Conservation (phyloP, 2,329 filamentous ascomycete genomes). For the Fusarium sp. region DNA sequence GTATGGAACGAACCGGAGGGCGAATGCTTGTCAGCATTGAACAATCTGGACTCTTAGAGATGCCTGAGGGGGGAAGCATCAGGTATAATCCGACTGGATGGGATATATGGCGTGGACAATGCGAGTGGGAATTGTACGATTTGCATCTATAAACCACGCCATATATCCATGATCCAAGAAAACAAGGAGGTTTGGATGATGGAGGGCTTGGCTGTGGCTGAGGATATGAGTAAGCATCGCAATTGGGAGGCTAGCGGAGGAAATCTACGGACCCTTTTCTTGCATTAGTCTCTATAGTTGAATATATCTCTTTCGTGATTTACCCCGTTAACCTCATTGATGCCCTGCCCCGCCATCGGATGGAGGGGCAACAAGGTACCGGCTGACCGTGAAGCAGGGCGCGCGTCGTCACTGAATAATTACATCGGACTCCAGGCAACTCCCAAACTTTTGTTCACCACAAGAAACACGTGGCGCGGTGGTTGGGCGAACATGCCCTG, state of each 20-base stretch:
- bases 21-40: not conserved
- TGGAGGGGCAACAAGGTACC: slow-evolving; percentile 43
- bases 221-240: not conserved
- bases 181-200: slow-evolving; percentile 8
- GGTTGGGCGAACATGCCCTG: slow-evolving; percentile 23
- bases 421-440: slow-evolving; percentile 35
- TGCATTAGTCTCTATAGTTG: not conserved
- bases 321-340: slow-evolving; percentile 15
- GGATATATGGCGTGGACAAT: slow-evolving; percentile 25
- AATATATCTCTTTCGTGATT: slow-evolving; percentile 11
- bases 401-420: slow-evolving; percentile 39
- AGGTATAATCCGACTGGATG: slow-evolving; percentile 17
- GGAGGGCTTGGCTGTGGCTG: slow-evolving; percentile 3
- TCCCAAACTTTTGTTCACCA: slow-evolving; percentile 12
- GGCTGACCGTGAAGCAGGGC: slow-evolving; percentile 1
- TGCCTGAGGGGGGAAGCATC: slow-evolving; percentile 15
- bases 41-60: not conserved
- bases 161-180: slow-evolving; percentile 28
- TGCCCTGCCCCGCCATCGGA: slow-evolving; percentile 34
- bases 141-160: slow-evolving; percentile 36
- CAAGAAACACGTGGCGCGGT: slow-evolving; percentile 19
- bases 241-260: not conserved
- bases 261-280: not conserved
- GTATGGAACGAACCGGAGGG: slow-evolving; percentile 25
- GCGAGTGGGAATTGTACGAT: slow-evolving; percentile 37